Conservation (phyloP, 2,329 filamentous ascomycete genomes). For the Metarhizium robertsii region DNA sequence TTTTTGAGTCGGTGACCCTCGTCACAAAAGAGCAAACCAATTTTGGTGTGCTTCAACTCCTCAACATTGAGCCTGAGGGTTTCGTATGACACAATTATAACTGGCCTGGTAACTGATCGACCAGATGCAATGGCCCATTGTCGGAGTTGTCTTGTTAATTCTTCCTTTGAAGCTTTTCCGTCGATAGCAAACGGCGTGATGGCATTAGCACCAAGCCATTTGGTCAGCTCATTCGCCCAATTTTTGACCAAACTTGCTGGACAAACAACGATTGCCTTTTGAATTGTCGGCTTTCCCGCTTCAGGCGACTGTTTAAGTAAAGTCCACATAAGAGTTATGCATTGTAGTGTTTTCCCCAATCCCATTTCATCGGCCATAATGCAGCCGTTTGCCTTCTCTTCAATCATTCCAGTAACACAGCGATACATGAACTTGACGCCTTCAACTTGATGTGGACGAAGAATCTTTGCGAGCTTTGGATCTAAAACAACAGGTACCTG, state of each 20-base stretch:
- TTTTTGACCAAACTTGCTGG: slow-evolving; percentile 94
- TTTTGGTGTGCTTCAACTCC: slow-evolving; percentile 79
- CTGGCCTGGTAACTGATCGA: slow-evolving; percentile 80
- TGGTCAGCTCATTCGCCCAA: slow-evolving; percentile 93
- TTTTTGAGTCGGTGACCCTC: slow-evolving; percentile 97
- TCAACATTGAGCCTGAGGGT: slow-evolving; percentile 86
- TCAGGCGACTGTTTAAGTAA: slow-evolving; percentile 91
- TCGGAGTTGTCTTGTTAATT: slow-evolving; percentile 78
- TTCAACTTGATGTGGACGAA: slow-evolving; percentile 94
- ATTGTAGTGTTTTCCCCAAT: slow-evolving; percentile 92
- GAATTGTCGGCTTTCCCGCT: slow-evolving; percentile 85
- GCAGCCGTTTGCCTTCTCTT: slow-evolving; percentile 87
- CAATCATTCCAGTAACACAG: slow-evolving; percentile 91
- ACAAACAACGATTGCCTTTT: slow-evolving; percentile 94
- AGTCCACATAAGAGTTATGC: slow-evolving; percentile 95
- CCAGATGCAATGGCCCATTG: slow-evolving; percentile 93
- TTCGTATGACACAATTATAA: slow-evolving; percentile 97
- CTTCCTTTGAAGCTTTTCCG: slow-evolving; percentile 91
- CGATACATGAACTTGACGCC: slow-evolving; percentile 96
- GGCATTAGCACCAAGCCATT: slow-evolving; percentile 91
- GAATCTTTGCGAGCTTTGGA: slow-evolving; percentile 75
- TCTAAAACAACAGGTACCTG: slow-evolving; percentile 97
- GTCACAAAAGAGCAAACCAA: slow-evolving; percentile 88
- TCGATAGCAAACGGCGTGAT: slow-evolving; percentile 93
- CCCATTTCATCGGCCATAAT: slow-evolving; percentile 99